These are phyloP conservation scores for Backusella psychrophila DNA, from an alignment of 192 early-diverging fungal species.

Conservation along the genomic window DNA sequence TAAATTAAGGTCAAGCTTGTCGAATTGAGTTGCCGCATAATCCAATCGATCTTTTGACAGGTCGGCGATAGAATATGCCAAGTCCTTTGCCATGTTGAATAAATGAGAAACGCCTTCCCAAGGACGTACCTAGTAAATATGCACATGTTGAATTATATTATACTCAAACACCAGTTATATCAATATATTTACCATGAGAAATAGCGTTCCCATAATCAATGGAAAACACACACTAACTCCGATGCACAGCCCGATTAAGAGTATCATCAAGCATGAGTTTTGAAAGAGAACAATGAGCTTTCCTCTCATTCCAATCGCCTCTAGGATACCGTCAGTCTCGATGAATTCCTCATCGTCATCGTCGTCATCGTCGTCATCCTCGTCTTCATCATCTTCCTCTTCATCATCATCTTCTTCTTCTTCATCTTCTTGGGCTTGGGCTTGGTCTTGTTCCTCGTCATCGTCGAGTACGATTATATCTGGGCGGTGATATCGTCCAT, in stretches of 20 bases:
- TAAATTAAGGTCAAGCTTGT: not conserved
- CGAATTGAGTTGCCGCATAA: not conserved
- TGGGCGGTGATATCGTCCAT: not conserved
- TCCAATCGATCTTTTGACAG: not conserved
- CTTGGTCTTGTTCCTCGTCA: not conserved
- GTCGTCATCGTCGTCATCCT: constrained; percentile 24
- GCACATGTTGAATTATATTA: not conserved
- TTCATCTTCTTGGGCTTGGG: not conserved
- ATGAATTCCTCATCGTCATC: constrained; percentile 54
- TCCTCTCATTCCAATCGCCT: constrained; percentile 85
- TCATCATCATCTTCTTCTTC: not conserved
- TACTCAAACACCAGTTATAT: not conserved
- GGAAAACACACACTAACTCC: constrained; percentile 70
- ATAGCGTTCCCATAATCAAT: constrained; percentile 53
- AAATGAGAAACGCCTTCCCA: not conserved
- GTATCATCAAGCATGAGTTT: constrained; percentile 74
- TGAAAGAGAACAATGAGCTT: constrained; percentile 71
- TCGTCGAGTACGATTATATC: not conserved
- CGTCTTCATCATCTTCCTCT: not conserved
- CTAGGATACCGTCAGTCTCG: constrained; percentile 68
- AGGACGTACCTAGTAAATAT: not conserved
- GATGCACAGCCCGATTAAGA: constrained; percentile 70
- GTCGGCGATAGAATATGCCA: not conserved
- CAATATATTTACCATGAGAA: constrained; percentile 35
- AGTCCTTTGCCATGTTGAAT: not conserved